These are phyloP conservation scores for Allium cepa DNA, from an alignment of 106 monocot genomes.

Conservation along the genomic window DNA sequence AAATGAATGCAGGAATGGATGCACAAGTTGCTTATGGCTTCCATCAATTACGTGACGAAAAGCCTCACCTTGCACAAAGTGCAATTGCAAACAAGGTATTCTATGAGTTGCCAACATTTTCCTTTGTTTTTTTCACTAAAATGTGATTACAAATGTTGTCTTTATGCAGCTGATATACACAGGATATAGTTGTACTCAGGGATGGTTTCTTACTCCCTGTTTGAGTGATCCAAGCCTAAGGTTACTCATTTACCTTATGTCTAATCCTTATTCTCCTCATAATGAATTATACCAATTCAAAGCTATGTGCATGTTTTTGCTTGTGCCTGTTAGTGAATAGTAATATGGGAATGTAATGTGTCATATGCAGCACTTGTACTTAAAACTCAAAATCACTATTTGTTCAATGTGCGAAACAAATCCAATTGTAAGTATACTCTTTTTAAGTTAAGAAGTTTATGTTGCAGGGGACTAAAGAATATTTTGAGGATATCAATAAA, in stretches of 20 bases:
- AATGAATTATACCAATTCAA: no score
- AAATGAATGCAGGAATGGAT: slow-evolving; percentile 72
- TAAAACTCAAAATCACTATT: no score
- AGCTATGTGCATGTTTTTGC: not conserved
- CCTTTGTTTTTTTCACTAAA: not conserved
- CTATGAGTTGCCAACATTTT: not conserved
- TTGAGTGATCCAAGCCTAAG: not conserved
- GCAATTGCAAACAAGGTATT: no score
- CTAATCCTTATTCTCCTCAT: no score
- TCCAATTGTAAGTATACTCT: not conserved
- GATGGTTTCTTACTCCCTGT: slow-evolving; percentile 88
- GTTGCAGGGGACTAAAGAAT: slow-evolving; percentile 81
- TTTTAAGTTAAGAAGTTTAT: not conserved
- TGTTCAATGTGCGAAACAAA: no score
- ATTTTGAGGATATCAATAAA: slow-evolving; percentile 51
- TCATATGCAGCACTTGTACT: no score
- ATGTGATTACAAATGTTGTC: slow-evolving; percentile 4
- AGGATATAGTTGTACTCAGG: slow-evolving; percentile 81
- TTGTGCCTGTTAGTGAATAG: not conserved
- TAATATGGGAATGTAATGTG: no score
- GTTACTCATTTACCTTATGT: slow-evolving; percentile 21
- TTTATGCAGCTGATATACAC: slow-evolving; percentile 68
- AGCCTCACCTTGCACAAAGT: slow-evolving; percentile 27
- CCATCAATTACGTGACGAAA: slow-evolving; percentile 81
- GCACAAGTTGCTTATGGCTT: slow-evolving; percentile 95